A percentile compares a stretch with the other conserved stretches of the same genome.
Conservation (phyloP, 106 monocot genomes). For the Triglochin maritima region DNA sequence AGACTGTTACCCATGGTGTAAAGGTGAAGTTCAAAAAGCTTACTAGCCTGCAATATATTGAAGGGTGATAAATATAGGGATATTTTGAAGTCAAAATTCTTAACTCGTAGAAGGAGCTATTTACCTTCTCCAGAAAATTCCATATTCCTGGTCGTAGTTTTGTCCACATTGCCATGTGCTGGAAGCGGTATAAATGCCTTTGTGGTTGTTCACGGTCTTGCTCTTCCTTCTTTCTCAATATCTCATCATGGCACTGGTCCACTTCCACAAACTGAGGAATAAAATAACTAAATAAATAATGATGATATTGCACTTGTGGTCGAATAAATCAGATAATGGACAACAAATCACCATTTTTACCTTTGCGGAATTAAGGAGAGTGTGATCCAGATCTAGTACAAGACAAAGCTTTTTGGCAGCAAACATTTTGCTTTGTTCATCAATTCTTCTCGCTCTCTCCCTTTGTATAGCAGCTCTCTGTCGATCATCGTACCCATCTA, state of each 20-base stretch:
- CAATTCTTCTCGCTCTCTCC: conserved; percentile 91
- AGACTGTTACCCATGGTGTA: conserved; percentile 97
- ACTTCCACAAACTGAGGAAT: conserved; percentile 68
- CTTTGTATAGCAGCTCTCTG: conserved; percentile 78
- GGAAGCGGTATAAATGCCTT: conserved; percentile 68
- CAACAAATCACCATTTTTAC: conserved; percentile 21
- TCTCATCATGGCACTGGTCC: conserved; percentile 72
- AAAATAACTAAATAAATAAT: background rate
- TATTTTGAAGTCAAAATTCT: background rate
- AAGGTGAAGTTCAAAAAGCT: conserved; percentile 81
- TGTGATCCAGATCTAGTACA: conserved; percentile 96
- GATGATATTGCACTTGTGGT: no score
- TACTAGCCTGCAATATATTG: conserved; percentile 54
- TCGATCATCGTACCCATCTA: conserved; percentile 85
- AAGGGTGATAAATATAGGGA: background rate
- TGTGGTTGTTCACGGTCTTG: conserved; percentile 55
- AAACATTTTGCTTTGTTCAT: conserved; percentile 94
- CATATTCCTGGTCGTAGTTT: conserved; percentile 93
- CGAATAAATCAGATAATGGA: background rate
- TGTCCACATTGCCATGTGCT: conserved; percentile 98
- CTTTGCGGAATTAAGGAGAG: conserved; percentile 98
- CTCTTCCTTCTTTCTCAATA: conserved; percentile 82
- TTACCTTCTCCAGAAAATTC: conserved; percentile 94
- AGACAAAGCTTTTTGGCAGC: conserved; percentile 48
- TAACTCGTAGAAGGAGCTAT: background rate